phyloP scores from a whole-genome alignment of 2,329 filamentous ascomycete species.

The Pestalotiopsis sp. region DNA sequence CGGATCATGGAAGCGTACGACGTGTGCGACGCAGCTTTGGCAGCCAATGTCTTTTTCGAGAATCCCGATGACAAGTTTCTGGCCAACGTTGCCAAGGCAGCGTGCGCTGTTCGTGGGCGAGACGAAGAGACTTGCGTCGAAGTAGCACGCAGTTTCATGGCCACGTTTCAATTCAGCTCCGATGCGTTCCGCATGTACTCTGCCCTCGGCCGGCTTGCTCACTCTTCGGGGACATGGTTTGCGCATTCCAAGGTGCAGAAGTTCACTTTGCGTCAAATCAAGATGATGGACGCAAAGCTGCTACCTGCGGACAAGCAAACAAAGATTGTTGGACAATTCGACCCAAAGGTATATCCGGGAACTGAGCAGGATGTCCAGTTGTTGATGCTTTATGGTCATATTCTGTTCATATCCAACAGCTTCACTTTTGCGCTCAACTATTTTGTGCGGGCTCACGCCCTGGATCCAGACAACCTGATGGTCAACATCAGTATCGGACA shows the following conservation, averaged over 20 bases:
- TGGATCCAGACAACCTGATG: conserved; percentile 75
- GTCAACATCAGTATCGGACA: conserved; percentile 81
- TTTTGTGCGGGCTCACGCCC: conserved; percentile 74
- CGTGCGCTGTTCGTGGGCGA: conserved; percentile 78
- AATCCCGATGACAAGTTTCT: conserved; percentile 65
- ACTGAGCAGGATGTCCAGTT: conserved; percentile 73
- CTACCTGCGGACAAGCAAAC: conserved; percentile 45
- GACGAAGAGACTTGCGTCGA: conserved; percentile 76
- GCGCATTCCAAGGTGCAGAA: conserved; percentile 83
- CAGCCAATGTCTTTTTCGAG: conserved; percentile 81
- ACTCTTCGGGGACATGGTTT: conserved; percentile 74
- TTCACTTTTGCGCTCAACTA: conserved; percentile 86
- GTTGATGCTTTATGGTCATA: conserved; percentile 86
- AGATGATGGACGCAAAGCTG: conserved; percentile 77
- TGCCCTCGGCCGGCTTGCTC: conserved; percentile 73
- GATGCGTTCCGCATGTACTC: conserved; percentile 84
- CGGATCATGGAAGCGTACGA: conserved; percentile 74
- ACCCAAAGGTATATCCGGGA: conserved; percentile 36
- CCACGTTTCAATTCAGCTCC: conserved; percentile 74
- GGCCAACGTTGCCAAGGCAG: conserved; percentile 80
- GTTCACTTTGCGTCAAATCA: conserved; percentile 87
- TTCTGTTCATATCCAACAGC: conserved; percentile 79
- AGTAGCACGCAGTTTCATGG: conserved; percentile 81
- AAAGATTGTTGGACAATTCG: conserved; percentile 23
- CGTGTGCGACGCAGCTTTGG: conserved; percentile 73